Conservation (phyloP, 352 stramenopile species). For the Ophiocytium majus region DNA sequence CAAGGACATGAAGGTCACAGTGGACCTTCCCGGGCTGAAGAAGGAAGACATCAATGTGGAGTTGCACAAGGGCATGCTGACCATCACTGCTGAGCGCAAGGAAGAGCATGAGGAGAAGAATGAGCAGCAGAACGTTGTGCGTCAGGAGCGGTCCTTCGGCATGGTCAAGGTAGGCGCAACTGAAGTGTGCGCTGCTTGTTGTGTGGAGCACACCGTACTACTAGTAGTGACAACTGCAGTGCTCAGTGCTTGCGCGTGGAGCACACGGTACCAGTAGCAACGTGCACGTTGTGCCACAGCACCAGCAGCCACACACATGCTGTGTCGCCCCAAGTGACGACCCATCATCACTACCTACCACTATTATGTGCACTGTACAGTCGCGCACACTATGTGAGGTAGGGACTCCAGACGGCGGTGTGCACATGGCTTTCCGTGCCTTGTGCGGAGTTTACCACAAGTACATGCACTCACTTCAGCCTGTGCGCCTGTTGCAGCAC, state of each 20-base stretch:
- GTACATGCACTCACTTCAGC: not conserved
- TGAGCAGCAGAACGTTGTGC: not conserved
- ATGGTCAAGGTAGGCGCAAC: not conserved
- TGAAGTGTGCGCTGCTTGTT: not conserved
- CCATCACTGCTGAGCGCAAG: not conserved
- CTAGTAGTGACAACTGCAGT: not conserved
- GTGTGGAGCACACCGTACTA: not conserved
- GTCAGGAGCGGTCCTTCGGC: constrained; percentile 17
- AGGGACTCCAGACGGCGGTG: too few species aligned
- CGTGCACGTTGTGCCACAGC: not conserved
- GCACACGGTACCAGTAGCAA: not conserved
- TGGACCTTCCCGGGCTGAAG: constrained; percentile 23
- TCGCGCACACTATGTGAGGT: too few species aligned
- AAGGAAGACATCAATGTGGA: constrained; percentile 24
- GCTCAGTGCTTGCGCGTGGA: not conserved
- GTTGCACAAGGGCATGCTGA: not conserved
- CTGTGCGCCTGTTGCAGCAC: not conserved
- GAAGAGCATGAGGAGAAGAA: constrained; percentile 14
- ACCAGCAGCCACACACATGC: too few species aligned
- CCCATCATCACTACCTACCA: too few species aligned
- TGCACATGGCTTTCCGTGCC: too few species aligned
- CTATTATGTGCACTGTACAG: too few species aligned
- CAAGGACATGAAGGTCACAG: constrained; percentile 15
- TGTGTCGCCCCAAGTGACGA: too few species aligned
- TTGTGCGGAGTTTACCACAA: not conserved